Evolutionary conservation across 441 rosid genomes (phyloP), one percentile per base, ranked within the genome.

Genomic region (Gossypium schwendimanii): DNA sequence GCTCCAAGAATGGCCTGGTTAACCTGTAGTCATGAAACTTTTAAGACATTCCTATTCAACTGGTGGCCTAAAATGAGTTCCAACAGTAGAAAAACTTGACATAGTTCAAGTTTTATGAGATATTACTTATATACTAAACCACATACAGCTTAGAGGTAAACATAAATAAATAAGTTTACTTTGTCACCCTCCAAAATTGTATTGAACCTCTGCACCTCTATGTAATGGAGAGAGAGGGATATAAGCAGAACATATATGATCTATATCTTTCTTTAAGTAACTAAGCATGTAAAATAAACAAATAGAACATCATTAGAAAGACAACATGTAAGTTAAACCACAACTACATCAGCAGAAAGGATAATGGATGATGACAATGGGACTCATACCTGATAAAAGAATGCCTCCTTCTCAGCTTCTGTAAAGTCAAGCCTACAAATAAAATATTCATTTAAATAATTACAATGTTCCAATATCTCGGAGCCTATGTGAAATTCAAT

Each of bases 371-470:
- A 63, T 21, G 18, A 64, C 18, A 73, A 66, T 10, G 9, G 26
- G 2, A 79, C 58, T 64, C 70, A 73, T 83, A 91, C 98, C 98
- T 93, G 97, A 79, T 75, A 81, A 81, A 95, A 88, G 78, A 95
- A 86, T 31, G 84, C 84, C 79, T 93, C 95, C 86, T 91, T 93
- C 81, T 93, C 97, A 53, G 85, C 85, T 78, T 85, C 82, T 55
- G 92, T 79, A 81, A 93, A 91, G 72, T 95, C 99, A 80, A 88
- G 88, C 99, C 99, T 95, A 72, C 72, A 82, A 69, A 73, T 53
- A 50, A 74, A 70, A 68, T n/a, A 75, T 63, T 72, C 69, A 44
- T 76, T 69, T 54, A 36, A 20, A 73, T 24, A 52, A 52, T 9
- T 64, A 36, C 55, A 65, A 65, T 0, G 63, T 69, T 55, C 70